Percentiles rank a stretch among this genome's conserved stretches.
Conservation (phyloP, 208 protist genomes). For the Leishmania aethiopica region DNA sequence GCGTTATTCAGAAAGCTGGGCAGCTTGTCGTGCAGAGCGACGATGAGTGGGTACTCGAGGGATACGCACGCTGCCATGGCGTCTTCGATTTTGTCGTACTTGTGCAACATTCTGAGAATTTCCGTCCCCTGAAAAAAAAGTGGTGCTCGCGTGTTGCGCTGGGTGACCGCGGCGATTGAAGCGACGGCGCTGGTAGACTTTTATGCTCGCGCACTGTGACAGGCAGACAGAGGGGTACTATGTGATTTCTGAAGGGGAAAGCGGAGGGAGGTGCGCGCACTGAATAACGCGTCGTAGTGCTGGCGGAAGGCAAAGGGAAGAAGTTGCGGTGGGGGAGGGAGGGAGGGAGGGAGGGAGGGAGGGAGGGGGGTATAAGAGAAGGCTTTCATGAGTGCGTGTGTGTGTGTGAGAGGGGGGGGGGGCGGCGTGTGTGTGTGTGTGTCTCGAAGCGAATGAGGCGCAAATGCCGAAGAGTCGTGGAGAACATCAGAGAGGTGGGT, state of each 20-base stretch:
- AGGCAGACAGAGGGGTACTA: background rate
- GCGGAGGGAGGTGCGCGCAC: background rate
- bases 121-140: background rate
- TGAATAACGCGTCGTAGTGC: background rate
- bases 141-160: background rate
- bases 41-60: constrained; percentile 37
- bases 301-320: background rate
- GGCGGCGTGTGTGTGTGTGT: background rate
- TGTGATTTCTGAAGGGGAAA: background rate
- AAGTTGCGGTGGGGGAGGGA: background rate
- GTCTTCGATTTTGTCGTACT: constrained; percentile 48
- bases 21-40: constrained; percentile 35
- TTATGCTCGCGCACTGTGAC: background rate
- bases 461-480: background rate
- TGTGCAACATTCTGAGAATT: constrained; percentile 26
- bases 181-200: background rate
- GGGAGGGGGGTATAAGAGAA: background rate
- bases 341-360: background rate
- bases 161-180: background rate
- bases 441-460: background rate
- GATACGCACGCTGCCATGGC: constrained; percentile 40
- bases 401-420: background rate
- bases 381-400: background rate
- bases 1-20: constrained; percentile 18
- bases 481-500: background rate